These are phyloP conservation scores for Tolypocladium ophioglossoides DNA, from an alignment of 2,329 filamentous ascomycete genomes.

Conservation along the genomic window DNA sequence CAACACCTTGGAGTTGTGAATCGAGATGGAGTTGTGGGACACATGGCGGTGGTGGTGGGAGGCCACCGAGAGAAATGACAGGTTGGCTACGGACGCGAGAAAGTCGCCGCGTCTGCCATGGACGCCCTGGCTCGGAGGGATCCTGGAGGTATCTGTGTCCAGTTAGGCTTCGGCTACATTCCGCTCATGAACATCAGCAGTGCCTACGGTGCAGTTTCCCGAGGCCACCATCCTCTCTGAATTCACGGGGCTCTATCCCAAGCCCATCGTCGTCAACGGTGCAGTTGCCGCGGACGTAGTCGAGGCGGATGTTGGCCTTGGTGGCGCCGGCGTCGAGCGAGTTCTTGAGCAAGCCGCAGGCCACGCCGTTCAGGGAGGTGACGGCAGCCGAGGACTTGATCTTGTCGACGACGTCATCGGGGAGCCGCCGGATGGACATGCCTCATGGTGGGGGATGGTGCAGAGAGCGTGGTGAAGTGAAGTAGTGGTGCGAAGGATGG, in stretches of 20 bases:
- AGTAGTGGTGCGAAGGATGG: too few species aligned
- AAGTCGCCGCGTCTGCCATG: slow-evolving; percentile 68
- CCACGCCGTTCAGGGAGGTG: slow-evolving; percentile 60
- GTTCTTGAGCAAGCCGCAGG: slow-evolving; percentile 69
- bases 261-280: slow-evolving; percentile 73
- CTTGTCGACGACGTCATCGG: slow-evolving; percentile 60
- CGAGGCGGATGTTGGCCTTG: slow-evolving; percentile 58
- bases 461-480: not conserved
- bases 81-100: slow-evolving; percentile 61
- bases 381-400: slow-evolving; percentile 80
- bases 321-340: slow-evolving; percentile 69
- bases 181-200: too few species aligned
- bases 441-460: slow-evolving; percentile 7
- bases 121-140: slow-evolving; percentile 28
- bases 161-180: slow-evolving; percentile 2
- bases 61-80: slow-evolving; percentile 67
- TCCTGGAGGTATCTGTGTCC: slow-evolving; percentile 66
- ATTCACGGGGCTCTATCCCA: slow-evolving; percentile 67
- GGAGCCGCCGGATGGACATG: slow-evolving; percentile 60
- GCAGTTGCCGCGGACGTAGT: slow-evolving; percentile 68
- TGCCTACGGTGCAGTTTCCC: slow-evolving; percentile 61
- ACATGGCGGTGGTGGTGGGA: slow-evolving; percentile 55
- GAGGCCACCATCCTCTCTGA: slow-evolving; percentile 57
- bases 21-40: slow-evolving; percentile 52
- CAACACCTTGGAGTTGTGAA: slow-evolving; percentile 60